These are phyloP conservation scores for Rhodotorula sp. DNA, from an alignment of 1,284 basidiomycete genomes.

Conservation along the genomic window DNA sequence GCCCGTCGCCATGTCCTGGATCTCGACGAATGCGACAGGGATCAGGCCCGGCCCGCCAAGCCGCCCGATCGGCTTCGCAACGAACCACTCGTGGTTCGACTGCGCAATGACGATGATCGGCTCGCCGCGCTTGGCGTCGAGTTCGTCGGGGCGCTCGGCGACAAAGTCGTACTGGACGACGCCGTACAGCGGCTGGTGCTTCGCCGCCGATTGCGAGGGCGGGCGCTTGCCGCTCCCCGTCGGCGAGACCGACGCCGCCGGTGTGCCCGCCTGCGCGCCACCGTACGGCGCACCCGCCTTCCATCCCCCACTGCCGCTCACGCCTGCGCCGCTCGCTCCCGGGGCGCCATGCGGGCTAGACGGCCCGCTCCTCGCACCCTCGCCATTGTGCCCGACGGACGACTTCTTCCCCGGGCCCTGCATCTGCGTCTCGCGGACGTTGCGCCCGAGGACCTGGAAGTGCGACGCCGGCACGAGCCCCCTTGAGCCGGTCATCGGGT, in stretches of 20 bases:
- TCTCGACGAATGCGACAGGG: conserved; percentile 93
- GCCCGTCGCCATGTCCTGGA: conserved; percentile 86
- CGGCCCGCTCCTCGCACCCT: conserved; percentile 13
- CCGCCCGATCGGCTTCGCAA: conserved; percentile 85
- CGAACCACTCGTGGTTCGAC: conserved; percentile 69
- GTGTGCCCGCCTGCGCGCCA: not conserved
- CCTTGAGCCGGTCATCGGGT: conserved; percentile 86
- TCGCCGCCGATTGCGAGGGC: conserved; percentile 43
- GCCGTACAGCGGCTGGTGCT: conserved; percentile 64
- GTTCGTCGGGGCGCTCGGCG: conserved; percentile 93
- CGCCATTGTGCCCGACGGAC: conserved; percentile 7
- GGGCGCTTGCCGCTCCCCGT: conserved; percentile 6
- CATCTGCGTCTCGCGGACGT: conserved; percentile 42
- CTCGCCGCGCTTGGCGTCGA: conserved; percentile 92
- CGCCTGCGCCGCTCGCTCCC: not conserved
- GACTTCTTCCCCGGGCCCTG: conserved; percentile 24
- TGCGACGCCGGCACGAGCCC: conserved; percentile 82
- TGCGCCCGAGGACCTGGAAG: conserved; percentile 66
- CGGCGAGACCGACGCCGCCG: not conserved
- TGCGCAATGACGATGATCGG: conserved; percentile 78
- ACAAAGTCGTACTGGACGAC: conserved; percentile 93
- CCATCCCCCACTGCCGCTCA: conserved; percentile 11
- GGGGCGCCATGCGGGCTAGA: conserved; percentile 25
- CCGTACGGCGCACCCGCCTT: conserved; percentile 7
- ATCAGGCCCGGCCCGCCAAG: conserved; percentile 95